These are phyloP conservation scores for Crithidia brevicula DNA, from an alignment of 208 protist genomes.

Conservation along the genomic window DNA sequence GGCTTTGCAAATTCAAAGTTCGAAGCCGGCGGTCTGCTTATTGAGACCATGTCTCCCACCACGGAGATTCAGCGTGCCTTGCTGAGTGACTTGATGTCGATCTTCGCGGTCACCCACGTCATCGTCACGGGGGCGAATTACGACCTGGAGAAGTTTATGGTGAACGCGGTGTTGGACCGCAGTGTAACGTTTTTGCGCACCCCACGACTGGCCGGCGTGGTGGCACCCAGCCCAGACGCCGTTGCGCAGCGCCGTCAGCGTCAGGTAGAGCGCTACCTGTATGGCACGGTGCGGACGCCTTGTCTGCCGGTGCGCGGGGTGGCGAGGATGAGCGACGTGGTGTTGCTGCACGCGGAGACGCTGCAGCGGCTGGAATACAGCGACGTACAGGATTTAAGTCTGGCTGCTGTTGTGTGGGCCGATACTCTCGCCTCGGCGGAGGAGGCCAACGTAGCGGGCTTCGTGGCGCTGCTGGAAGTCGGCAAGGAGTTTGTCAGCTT, in stretches of 20 bases:
- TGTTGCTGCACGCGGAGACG: conserved; percentile 70
- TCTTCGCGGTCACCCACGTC: conserved; percentile 84
- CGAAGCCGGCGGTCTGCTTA: conserved; percentile 67
- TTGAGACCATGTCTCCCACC: conserved; percentile 81
- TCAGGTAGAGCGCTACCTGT: conserved; percentile 74
- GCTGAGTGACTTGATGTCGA: conserved; percentile 67
- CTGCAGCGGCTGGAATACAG: conserved; percentile 53
- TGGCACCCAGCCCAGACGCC: conserved; percentile 27
- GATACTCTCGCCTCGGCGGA: conserved; percentile 58
- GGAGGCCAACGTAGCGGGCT: conserved; percentile 79
- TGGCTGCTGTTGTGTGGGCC: conserved; percentile 71
- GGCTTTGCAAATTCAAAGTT: conserved; percentile 51
- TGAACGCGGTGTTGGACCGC: conserved; percentile 48
- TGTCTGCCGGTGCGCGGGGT: conserved; percentile 62
- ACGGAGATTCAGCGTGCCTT: conserved; percentile 62
- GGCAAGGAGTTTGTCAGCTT: conserved; percentile 79
- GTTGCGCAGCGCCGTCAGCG: conserved; percentile 30
- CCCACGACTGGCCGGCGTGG: conserved; percentile 43
- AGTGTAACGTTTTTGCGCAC: conserved; percentile 54
- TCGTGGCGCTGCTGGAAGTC: conserved; percentile 79
- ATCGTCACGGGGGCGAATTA: conserved; percentile 65
- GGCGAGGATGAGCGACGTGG: conserved; percentile 62
- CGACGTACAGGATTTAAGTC: conserved; percentile 51
- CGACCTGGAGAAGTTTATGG: conserved; percentile 58
- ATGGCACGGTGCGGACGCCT: conserved; percentile 61